Percentiles rank a stretch among this genome's conserved stretches.
Conservation (phyloP, 352 stramenopile species). For the Phytophthora kernoviae region DNA sequence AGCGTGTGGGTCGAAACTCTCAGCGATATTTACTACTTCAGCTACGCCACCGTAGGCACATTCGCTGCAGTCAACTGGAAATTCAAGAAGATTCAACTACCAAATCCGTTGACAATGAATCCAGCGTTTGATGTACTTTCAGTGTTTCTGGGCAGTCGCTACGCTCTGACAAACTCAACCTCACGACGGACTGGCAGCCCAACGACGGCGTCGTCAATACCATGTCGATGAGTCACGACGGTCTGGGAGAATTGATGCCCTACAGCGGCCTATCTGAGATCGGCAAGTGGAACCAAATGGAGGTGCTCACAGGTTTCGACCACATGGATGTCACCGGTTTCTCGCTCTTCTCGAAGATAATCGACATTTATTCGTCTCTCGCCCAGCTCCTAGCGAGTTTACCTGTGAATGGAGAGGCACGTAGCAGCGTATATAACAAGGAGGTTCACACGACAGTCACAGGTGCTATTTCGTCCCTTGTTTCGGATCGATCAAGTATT, state of each 20-base stretch:
- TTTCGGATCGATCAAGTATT: slow-evolving; percentile 7
- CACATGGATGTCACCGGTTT: slow-evolving; percentile 44
- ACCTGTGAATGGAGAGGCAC: slow-evolving; percentile 10
- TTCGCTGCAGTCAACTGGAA: slow-evolving; percentile 18
- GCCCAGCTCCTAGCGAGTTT: slow-evolving; percentile 31
- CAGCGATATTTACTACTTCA: slow-evolving; percentile 41
- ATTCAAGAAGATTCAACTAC: slow-evolving; percentile 30
- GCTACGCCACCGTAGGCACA: slow-evolving; percentile 35
- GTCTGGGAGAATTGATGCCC: slow-evolving; percentile 21
- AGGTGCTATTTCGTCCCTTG: slow-evolving; percentile 7
- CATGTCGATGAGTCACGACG: slow-evolving; percentile 41
- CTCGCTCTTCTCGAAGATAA: slow-evolving; percentile 36
- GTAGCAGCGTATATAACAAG: slow-evolving; percentile 7
- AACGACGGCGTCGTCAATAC: slow-evolving; percentile 48
- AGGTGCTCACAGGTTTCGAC: slow-evolving; percentile 35
- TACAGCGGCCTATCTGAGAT: slow-evolving; percentile 31
- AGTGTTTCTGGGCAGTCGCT: slow-evolving; percentile 32
- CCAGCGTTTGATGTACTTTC: slow-evolving; percentile 16
- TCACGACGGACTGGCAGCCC: slow-evolving; percentile 32
- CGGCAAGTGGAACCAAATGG: slow-evolving; percentile 46
- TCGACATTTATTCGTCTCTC: slow-evolving; percentile 38
- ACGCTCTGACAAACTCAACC: slow-evolving; percentile 27
- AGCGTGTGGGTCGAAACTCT: slow-evolving; percentile 43
- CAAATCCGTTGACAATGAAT: slow-evolving; percentile 32
- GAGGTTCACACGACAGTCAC: slow-evolving; percentile 1